Evolutionary conservation across 2,329 filamentous ascomycete species (phyloP).

Genomic region (Penicillium sumatraense): DNA sequence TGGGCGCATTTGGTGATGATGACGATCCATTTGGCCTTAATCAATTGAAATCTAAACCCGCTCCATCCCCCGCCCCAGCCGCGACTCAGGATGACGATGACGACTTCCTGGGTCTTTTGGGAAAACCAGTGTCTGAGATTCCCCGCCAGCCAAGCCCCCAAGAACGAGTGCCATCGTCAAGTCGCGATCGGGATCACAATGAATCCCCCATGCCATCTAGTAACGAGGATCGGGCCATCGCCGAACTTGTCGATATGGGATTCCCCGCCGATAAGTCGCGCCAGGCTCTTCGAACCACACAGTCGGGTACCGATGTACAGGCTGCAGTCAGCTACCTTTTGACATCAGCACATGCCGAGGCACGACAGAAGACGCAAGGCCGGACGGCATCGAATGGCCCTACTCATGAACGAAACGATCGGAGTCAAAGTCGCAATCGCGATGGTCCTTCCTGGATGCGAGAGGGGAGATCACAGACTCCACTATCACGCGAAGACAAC

Average conservation of each 20-base stretch:
- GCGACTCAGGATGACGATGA: conserved; percentile 60
- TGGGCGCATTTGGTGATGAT: conserved; percentile 58
- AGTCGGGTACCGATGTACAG: conserved; percentile 79
- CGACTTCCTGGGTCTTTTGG: conserved; percentile 66
- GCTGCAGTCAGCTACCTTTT: conserved; percentile 86
- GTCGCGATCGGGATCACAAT: conserved; percentile 17
- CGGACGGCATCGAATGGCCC: conserved; percentile 26
- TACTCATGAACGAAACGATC: conserved; percentile 23
- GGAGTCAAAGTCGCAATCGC: conserved; percentile 34
- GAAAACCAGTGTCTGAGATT: conserved; percentile 62
- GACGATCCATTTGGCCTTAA: conserved; percentile 88
- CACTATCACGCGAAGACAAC: conserved; percentile 33
- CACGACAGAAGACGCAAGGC: conserved; percentile 68
- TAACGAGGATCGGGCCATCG: conserved; percentile 77
- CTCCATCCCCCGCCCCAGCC: conserved; percentile 52
- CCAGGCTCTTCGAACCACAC: conserved; percentile 77
- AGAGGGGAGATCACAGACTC: conserved; percentile 45
- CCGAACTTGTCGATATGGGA: conserved; percentile 92
- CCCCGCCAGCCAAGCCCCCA: conserved; percentile 37
- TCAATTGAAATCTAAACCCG: conserved; percentile 60
- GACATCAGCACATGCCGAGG: conserved; percentile 85
- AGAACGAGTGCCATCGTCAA: conserved; percentile 16
- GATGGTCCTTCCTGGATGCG: conserved; percentile 66
- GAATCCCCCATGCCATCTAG: conserved; percentile 38
- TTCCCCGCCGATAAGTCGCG: conserved; percentile 85